A percentile compares a stretch with the other conserved stretches of the same genome.
phyloP scores from a whole-genome alignment of 2,329 filamentous ascomycete species.

The Scolecobasidium constrictum region DNA sequence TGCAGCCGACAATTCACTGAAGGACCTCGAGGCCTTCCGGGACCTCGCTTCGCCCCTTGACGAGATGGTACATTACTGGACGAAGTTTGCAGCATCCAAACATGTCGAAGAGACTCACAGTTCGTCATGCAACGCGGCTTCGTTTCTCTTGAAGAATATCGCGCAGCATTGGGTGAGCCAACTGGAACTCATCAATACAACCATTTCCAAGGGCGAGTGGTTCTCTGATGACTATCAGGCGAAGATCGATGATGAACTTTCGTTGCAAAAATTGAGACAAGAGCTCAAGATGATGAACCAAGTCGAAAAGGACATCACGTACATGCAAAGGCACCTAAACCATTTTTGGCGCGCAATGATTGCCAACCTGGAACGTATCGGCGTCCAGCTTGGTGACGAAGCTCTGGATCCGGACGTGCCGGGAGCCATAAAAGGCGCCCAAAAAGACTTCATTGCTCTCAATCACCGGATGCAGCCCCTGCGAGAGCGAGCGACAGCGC shows the following conservation, averaged over 20 bases:
- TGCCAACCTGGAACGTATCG: constrained; percentile 14
- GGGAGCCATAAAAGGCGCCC: constrained; percentile 12
- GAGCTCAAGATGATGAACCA: constrained; percentile 13
- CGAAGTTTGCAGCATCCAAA: constrained; percentile 5
- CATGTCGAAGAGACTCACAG: constrained; percentile 4
- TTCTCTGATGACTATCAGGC: constrained; percentile 16
- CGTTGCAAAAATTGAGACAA: constrained; percentile 12
- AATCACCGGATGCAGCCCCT: constrained; percentile 12
- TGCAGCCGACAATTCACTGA: background rate
- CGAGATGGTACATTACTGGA: constrained; percentile 13
- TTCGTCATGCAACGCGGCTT: constrained; percentile 11
- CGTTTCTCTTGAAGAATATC: constrained; percentile 13
- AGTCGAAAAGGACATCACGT: constrained; percentile 14
- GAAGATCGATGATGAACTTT: constrained; percentile 10
- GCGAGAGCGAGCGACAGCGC: constrained; percentile 13
- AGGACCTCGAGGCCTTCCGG: background rate
- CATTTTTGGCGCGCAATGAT: constrained; percentile 14
- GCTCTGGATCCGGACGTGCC: constrained; percentile 1
- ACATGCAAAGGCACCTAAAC: constrained; percentile 14
- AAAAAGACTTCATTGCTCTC: constrained; percentile 15
- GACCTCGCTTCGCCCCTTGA: constrained; percentile 11
- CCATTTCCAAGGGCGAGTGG: constrained; percentile 11
- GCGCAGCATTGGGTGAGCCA: constrained; percentile 13
- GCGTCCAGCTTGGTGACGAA: constrained; percentile 8
- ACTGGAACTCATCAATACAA: constrained; percentile 12